Evolutionary conservation across 305 asterid species (phyloP).

Genomic region (Fraxinus nigra): DNA sequence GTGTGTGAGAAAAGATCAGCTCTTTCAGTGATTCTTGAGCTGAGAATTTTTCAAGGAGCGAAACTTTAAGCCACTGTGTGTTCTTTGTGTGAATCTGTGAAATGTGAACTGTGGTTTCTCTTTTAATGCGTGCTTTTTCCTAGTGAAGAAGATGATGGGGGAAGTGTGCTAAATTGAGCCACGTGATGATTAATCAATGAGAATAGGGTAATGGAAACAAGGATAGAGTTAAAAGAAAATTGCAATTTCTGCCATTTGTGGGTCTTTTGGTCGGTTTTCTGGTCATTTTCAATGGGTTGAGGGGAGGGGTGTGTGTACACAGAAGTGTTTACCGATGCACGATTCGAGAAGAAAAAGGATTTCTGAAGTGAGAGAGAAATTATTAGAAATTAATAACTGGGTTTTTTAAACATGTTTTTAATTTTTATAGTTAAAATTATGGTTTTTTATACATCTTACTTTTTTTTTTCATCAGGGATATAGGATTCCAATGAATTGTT

Average conservation of each 20-base stretch:
- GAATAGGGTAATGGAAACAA: conserved; percentile 27
- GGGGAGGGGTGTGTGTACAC: background rate
- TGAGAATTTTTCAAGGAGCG: conserved; percentile 9
- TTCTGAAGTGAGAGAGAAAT: background rate
- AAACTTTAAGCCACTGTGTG: conserved; percentile 14
- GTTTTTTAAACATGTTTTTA: background rate
- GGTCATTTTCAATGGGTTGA: conserved; percentile 18
- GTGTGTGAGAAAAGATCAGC: conserved; percentile 21
- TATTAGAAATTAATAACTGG: background rate
- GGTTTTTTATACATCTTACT: background rate
- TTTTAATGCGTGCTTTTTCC: background rate
- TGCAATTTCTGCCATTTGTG: conserved; percentile 38
- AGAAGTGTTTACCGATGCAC: too few relatives aligned
- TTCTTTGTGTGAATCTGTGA: background rate
- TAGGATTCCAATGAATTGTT: background rate
- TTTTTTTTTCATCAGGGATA: background rate
- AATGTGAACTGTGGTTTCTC: background rate
- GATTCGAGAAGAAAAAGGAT: background rate
- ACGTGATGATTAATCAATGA: conserved; percentile 43
- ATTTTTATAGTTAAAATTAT: background rate
- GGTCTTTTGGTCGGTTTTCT: conserved; percentile 31
- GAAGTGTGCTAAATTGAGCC: conserved; percentile 38
- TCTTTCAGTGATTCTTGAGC: conserved; percentile 20
- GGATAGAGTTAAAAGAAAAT: conserved; percentile 25
- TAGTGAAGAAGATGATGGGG: conserved; percentile 17